A percentile compares a stretch with the other conserved stretches of the same genome.
phyloP scores from a whole-genome alignment of 2,329 filamentous ascomycete species.

The Laburnicola sp. region DNA sequence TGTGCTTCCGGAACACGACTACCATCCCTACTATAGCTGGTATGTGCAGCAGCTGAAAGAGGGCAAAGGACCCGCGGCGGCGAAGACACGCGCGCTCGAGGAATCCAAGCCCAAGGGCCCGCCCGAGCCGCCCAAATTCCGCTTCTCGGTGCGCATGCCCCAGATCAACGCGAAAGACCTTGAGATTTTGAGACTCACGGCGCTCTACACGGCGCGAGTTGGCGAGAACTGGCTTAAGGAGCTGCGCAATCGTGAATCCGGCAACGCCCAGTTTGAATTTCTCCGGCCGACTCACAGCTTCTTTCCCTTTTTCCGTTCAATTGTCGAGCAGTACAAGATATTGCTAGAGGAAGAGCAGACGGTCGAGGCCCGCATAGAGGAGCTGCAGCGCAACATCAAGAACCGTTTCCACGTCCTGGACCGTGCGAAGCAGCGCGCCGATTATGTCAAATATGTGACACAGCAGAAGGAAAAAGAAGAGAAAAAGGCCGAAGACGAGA shows the following conservation, averaged over 20 bases:
- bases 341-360: conserved; percentile 73
- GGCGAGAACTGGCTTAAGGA: conserved; percentile 90
- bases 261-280: conserved; percentile 96
- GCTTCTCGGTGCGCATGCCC: conserved; percentile 95
- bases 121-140: conserved; percentile 80
- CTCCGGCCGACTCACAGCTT: conserved; percentile 92
- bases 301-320: conserved; percentile 90
- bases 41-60: conserved; percentile 81
- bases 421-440: conserved; percentile 80
- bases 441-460: conserved; percentile 84
- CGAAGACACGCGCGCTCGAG: conserved; percentile 25
- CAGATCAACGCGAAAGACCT: conserved; percentile 95
- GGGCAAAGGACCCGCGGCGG: conserved; percentile 75
- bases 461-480: conserved; percentile 86
- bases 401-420: conserved; percentile 81
- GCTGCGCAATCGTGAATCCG: conserved; percentile 82
- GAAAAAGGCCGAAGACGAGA: conserved; percentile 81
- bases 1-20: conserved; percentile 76
- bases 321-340: conserved; percentile 91
- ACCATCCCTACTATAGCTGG: conserved; percentile 89
- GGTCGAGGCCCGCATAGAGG: conserved; percentile 70
- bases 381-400: conserved; percentile 72
- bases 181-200: conserved; percentile 72
- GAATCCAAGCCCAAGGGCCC: conserved; percentile 77
- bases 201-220: conserved; percentile 89